A percentile compares a stretch with the other conserved stretches of the same genome.
phyloP scores from a whole-genome alignment of 2,329 filamentous ascomycete genomes.

The Stachybotrys elegans region DNA sequence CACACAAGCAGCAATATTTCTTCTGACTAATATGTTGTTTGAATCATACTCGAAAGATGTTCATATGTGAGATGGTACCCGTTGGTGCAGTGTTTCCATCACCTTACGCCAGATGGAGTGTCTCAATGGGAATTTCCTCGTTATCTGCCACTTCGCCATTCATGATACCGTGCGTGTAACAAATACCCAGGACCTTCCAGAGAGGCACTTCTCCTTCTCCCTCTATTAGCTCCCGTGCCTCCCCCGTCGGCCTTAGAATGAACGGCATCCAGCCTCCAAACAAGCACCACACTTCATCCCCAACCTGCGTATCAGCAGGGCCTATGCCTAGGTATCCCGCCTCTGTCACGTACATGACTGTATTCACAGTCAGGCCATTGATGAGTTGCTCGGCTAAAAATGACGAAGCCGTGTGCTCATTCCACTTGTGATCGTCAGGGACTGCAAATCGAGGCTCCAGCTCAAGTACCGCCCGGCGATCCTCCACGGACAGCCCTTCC shows the following conservation, averaged over 20 bases:
- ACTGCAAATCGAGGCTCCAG: neutral
- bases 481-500: neutral
- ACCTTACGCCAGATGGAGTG: neutral
- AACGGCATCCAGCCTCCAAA: neutral
- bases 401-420: neutral
- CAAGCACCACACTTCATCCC: neutral
- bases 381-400: neutral
- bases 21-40: too few species aligned
- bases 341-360: neutral
- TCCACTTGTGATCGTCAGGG: neutral
- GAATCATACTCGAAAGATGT: too few species aligned
- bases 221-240: neutral
- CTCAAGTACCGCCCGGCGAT: neutral
- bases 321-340: neutral
- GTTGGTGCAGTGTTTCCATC: too few species aligned
- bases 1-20: too few species aligned
- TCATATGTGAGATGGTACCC: too few species aligned
- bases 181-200: neutral
- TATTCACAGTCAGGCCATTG: neutral
- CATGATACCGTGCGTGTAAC: neutral
- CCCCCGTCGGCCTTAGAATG: neutral
- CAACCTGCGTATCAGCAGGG: neutral
- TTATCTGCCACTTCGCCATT: neutral
- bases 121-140: neutral
- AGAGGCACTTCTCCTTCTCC: neutral